Conservation (phyloP, 2,329 filamentous ascomycete genomes). For the Ascochyta koolunga region DNA sequence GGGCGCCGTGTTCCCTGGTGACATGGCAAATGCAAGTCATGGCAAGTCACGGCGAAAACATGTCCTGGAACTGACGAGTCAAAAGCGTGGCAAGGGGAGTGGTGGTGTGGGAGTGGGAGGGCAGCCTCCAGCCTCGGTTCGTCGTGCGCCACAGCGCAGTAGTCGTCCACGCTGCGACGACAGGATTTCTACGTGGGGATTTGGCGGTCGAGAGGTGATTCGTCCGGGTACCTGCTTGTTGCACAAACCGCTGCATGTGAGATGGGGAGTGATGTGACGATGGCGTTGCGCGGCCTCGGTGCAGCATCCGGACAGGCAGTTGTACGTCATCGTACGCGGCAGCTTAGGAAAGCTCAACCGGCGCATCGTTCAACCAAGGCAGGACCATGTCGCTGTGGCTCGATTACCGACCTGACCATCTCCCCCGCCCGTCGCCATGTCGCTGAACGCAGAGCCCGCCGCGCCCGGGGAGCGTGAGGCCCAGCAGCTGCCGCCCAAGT, state of each 20-base stretch:
- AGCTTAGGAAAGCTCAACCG: slow-evolving; percentile 28
- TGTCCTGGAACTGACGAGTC: slow-evolving; percentile 34
- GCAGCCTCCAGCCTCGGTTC: slow-evolving; percentile 14
- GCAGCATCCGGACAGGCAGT: slow-evolving; percentile 10
- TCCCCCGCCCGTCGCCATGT: slow-evolving; percentile 39
- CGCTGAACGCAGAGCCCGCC: slow-evolving; percentile 51
- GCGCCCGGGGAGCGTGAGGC: slow-evolving; percentile 48
- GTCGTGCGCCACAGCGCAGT: slow-evolving; percentile 25
- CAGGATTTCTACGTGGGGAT: too few relatives aligned
- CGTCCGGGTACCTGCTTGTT: not conserved
- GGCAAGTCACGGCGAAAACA: slow-evolving; percentile 10
- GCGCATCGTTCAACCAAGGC: slow-evolving; percentile 31
- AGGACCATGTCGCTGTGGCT: slow-evolving; percentile 16
- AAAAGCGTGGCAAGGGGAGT: slow-evolving; percentile 19
- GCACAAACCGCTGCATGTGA: not conserved
- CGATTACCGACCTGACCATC: slow-evolving; percentile 13
- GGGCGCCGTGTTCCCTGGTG: not conserved
- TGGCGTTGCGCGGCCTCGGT: slow-evolving; percentile 17
- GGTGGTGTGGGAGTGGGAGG: slow-evolving; percentile 15
- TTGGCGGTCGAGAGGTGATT: not conserved
- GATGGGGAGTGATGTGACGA: not conserved
- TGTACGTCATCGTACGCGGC: slow-evolving; percentile 28
- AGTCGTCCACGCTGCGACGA: not conserved
- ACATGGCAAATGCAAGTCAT: slow-evolving; percentile 20
- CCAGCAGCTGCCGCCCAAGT: slow-evolving; percentile 50